Percentiles rank a stretch among this genome's conserved stretches.
phyloP scores from a whole-genome alignment of 1,139 yeast species.

The Suhomyces chickasaworum region DNA sequence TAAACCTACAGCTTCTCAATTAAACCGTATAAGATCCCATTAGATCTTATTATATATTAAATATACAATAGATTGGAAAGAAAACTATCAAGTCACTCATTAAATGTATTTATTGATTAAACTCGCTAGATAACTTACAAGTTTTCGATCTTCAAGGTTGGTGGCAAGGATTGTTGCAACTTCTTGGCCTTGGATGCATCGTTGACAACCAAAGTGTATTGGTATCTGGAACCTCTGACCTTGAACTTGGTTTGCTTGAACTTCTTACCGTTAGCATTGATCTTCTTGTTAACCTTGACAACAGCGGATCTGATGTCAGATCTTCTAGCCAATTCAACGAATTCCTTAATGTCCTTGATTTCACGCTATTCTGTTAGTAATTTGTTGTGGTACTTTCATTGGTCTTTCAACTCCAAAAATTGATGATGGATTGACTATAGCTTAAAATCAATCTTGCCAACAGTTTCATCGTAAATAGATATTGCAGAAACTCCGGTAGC shows the following conservation, averaged over 20 bases:
- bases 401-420: neutral
- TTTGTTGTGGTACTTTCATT: neutral
- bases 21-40: slow-evolving; percentile 15
- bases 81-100: slow-evolving; percentile 13
- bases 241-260: slow-evolving; percentile 97
- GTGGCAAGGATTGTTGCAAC: slow-evolving; percentile 97
- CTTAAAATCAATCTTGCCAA: neutral
- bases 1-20: slow-evolving; percentile 17
- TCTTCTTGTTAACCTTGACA: slow-evolving; percentile 86
- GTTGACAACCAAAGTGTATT: slow-evolving; percentile 94
- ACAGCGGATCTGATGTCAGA: slow-evolving; percentile 93
- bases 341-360: slow-evolving; percentile 96
- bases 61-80: slow-evolving; percentile 17
- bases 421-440: neutral
- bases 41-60: slow-evolving; percentile 17
- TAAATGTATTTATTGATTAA: slow-evolving; percentile 9
- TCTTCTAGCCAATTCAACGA: slow-evolving; percentile 98
- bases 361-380: slow-evolving; percentile 50
- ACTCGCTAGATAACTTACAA: slow-evolving; percentile 41
- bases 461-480: neutral
- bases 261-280: slow-evolving; percentile 81
- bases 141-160: slow-evolving; percentile 79
- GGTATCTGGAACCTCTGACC: slow-evolving; percentile 94
- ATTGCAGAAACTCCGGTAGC: neutral
- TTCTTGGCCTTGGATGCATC: slow-evolving; percentile 98